phyloP scores from a whole-genome alignment of 192 early-diverging fungal species.

The Coemansia sp. region DNA sequence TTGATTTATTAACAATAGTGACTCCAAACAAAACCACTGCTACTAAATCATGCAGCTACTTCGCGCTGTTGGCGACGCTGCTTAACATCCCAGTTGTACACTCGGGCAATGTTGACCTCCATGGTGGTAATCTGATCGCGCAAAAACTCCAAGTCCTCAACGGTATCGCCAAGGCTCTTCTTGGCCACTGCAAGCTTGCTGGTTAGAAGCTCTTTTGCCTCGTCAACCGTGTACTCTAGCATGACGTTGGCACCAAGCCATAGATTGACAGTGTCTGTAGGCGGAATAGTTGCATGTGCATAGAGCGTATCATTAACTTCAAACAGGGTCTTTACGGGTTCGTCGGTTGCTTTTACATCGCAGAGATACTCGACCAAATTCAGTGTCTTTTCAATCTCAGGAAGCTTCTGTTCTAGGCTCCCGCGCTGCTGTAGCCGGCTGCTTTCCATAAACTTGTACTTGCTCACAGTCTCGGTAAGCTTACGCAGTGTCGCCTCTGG shows the following conservation, averaged over 20 bases:
- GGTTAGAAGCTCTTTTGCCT: slow-evolving; percentile 76
- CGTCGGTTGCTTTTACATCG: slow-evolving; percentile 59
- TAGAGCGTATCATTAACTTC: slow-evolving; percentile 96
- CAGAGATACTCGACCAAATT: slow-evolving; percentile 80
- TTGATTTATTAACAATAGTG: no score
- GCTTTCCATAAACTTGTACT: slow-evolving; percentile 98
- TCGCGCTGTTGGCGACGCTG: slow-evolving; percentile 54
- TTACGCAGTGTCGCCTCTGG: slow-evolving; percentile 86
- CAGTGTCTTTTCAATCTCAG: slow-evolving; percentile 93
- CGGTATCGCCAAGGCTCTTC: slow-evolving; percentile 67
- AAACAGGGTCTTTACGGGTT: slow-evolving; percentile 79
- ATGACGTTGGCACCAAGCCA: slow-evolving; percentile 99
- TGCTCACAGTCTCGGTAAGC: slow-evolving; percentile 90
- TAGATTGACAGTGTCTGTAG: slow-evolving; percentile 79
- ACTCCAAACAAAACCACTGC: no score
- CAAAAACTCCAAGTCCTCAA: slow-evolving; percentile 91
- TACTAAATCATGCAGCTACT: slow-evolving; percentile 7
- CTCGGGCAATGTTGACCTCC: slow-evolving; percentile 96
- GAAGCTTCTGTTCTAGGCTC: slow-evolving; percentile 87
- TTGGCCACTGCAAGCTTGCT: slow-evolving; percentile 76
- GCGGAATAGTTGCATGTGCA: slow-evolving; percentile 76
- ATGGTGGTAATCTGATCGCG: slow-evolving; percentile 99
- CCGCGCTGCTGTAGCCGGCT: slow-evolving; percentile 82
- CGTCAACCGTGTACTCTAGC: slow-evolving; percentile 91
- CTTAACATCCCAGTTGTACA: slow-evolving; percentile 98